Evolutionary conservation across 2,329 filamentous ascomycete species (phyloP).

Genomic region (Aureobasidium pullulans): DNA sequence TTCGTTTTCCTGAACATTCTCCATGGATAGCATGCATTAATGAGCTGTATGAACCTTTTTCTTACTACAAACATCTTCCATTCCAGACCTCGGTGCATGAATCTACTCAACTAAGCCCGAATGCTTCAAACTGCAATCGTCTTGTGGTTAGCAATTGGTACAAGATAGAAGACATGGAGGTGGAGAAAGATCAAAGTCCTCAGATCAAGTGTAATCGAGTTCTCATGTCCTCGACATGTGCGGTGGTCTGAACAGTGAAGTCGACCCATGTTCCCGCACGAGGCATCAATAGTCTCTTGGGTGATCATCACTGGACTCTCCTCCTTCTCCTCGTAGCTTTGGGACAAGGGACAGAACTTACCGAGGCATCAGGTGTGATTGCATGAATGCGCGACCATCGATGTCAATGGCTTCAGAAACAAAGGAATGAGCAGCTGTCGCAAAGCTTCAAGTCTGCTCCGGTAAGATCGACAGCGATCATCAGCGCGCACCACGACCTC

Average conservation of each 20-base stretch:
- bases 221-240: background rate
- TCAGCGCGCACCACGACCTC: background rate
- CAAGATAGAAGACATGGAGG: background rate
- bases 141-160: background rate
- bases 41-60: conserved; percentile 8
- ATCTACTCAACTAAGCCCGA: too few relatives aligned
- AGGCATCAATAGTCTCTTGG: conserved; percentile 8
- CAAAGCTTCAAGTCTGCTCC: background rate
- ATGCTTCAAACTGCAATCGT: background rate
- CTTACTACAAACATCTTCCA: background rate
- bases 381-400: background rate
- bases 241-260: conserved; percentile 4
- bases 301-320: conserved; percentile 4
- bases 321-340: conserved; percentile 1
- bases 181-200: background rate
- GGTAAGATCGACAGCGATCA: background rate
- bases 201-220: conserved; percentile 11
- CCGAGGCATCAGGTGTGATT: background rate
- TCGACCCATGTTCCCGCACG: background rate
- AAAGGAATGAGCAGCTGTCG: background rate
- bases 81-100: background rate
- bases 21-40: conserved; percentile 10
- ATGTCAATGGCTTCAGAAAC: background rate
- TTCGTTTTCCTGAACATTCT: background rate
- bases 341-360: background rate